phyloP scores from a whole-genome alignment of 1,139 yeast genomes.

The Lodderomyces beijingensis region DNA sequence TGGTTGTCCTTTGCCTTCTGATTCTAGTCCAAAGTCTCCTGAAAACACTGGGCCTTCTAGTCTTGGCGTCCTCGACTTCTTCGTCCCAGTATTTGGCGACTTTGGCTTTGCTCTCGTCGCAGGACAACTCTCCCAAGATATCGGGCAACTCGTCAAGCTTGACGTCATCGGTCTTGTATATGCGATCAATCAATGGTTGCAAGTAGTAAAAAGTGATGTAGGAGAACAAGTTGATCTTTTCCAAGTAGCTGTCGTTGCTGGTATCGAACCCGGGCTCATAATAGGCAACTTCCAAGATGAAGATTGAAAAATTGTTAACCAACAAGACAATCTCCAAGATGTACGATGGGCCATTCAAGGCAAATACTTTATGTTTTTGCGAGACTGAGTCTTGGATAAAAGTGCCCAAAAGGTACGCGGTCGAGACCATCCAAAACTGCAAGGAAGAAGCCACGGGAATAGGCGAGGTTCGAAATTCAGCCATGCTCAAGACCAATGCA shows the following conservation, averaged over 20 bases:
- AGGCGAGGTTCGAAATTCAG: conserved; percentile 29
- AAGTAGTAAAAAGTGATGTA: conserved; percentile 23
- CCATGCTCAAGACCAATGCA: conserved; percentile 27
- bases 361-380: conserved; percentile 21
- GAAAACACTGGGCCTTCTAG: conserved; percentile 4
- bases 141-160: conserved; percentile 20
- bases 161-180: conserved; percentile 20
- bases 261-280: conserved; percentile 45
- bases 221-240: conserved; percentile 19
- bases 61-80: conserved; percentile 6
- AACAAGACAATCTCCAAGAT: conserved; percentile 18
- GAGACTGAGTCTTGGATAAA: conserved; percentile 29
- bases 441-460: conserved; percentile 26
- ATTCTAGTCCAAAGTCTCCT: conserved; percentile 9
- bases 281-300: conserved; percentile 30
- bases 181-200: conserved; percentile 20
- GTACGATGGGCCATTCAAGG: conserved; percentile 12
- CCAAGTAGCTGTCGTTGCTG: conserved; percentile 25
- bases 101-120: conserved; percentile 10
- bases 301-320: conserved; percentile 29
- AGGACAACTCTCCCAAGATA: conserved; percentile 12
- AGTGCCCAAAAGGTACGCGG: conserved; percentile 16
- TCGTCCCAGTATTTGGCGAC: conserved; percentile 11
- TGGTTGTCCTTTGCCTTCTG: conserved; percentile 7
- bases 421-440: conserved; percentile 26